phyloP scores from a whole-genome alignment of 2,329 filamentous ascomycete species.

The Cladosporium velox region DNA sequence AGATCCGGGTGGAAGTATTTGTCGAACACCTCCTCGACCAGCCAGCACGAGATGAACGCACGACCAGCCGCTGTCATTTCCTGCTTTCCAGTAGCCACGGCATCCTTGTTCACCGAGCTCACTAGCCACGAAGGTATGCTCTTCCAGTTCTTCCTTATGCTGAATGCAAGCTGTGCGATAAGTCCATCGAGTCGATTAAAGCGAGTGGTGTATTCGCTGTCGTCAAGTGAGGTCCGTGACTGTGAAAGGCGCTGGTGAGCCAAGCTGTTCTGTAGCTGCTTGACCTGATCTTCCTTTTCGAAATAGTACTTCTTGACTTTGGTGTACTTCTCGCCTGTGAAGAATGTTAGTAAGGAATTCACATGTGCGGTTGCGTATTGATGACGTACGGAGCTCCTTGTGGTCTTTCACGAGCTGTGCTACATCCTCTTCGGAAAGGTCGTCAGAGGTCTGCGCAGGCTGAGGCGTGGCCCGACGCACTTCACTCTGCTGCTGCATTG shows the following conservation, averaged over 20 bases:
- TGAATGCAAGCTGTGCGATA: slow-evolving; percentile 92
- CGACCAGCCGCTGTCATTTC: slow-evolving; percentile 97
- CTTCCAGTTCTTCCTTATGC: slow-evolving; percentile 93
- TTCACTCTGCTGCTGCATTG: slow-evolving; percentile 27
- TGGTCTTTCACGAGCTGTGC: slow-evolving; percentile 52
- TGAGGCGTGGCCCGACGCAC: slow-evolving; percentile 45
- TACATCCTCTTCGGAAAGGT: slow-evolving; percentile 52
- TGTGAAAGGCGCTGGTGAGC: slow-evolving; percentile 94
- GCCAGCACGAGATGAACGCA: slow-evolving; percentile 84
- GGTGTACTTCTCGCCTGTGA: slow-evolving; percentile 88
- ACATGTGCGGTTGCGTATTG: background rate
- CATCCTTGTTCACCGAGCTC: slow-evolving; percentile 79
- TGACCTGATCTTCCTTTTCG: slow-evolving; percentile 84
- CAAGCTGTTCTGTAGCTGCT: slow-evolving; percentile 94
- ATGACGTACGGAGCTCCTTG: slow-evolving; percentile 50
- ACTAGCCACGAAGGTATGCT: slow-evolving; percentile 78
- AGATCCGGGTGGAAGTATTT: slow-evolving; percentile 90
- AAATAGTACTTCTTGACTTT: slow-evolving; percentile 98
- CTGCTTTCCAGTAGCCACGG: slow-evolving; percentile 82
- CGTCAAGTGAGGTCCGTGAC: slow-evolving; percentile 90
- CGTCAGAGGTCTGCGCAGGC: slow-evolving; percentile 42
- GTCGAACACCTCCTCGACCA: slow-evolving; percentile 88
- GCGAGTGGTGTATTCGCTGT: slow-evolving; percentile 86
- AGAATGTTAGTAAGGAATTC: slow-evolving; percentile 22
- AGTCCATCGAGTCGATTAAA: slow-evolving; percentile 91